phyloP scores from a whole-genome alignment of 805 yeast species.

The Saccharomycopsis olivae region DNA sequence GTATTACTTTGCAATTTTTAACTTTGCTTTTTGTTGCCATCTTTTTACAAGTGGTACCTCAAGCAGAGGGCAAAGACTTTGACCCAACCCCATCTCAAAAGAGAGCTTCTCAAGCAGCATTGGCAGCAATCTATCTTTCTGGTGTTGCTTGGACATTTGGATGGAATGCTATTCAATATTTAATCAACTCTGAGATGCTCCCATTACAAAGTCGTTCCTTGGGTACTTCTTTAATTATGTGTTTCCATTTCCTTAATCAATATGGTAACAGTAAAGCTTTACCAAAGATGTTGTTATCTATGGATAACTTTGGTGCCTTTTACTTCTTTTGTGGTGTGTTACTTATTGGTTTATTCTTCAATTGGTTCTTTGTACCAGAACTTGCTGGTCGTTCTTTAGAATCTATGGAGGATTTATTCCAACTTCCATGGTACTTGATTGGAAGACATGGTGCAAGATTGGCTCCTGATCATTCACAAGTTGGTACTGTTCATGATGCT shows the following conservation, averaged over 20 bases:
- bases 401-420: constrained; percentile 40
- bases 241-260: constrained; percentile 45
- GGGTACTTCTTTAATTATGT: constrained; percentile 43
- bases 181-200: constrained; percentile 44
- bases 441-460: constrained; percentile 44
- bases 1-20: constrained; percentile 34
- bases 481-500: constrained; percentile 21
- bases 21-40: constrained; percentile 37
- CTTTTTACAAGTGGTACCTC: constrained; percentile 35
- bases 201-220: constrained; percentile 40
- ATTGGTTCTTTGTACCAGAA: constrained; percentile 42
- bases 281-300: constrained; percentile 37
- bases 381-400: constrained; percentile 41
- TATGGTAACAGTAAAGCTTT: constrained; percentile 47
- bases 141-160: constrained; percentile 54
- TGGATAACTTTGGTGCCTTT: constrained; percentile 41
- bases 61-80: constrained; percentile 27
- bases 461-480: constrained; percentile 41
- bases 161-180: constrained; percentile 45
- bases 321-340: constrained; percentile 38
- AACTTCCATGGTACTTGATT: constrained; percentile 46
- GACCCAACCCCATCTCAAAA: constrained; percentile 25
- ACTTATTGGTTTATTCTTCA: constrained; percentile 32
- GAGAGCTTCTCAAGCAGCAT: constrained; percentile 35
- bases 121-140: constrained; percentile 38